Conservation (phyloP, 2,329 filamentous ascomycete genomes). For the Fusarium transvaalense region DNA sequence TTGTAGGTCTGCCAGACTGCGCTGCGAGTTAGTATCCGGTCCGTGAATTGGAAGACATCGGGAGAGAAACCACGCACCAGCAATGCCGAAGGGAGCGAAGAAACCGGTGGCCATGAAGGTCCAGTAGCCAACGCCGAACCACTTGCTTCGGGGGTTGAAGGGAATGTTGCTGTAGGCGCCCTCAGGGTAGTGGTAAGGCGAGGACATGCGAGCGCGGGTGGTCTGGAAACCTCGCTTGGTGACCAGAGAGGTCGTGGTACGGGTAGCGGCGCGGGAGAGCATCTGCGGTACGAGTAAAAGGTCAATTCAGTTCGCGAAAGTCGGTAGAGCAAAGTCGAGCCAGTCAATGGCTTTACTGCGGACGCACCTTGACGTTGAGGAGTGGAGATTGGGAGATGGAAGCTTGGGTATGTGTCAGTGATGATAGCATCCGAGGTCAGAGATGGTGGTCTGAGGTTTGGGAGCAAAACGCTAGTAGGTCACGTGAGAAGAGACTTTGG, state of each 20-base stretch:
- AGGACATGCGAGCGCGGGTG: conserved; percentile 85
- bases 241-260: conserved; percentile 76
- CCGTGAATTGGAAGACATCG: conserved; percentile 13
- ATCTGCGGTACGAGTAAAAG: conserved; percentile 68
- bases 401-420: conserved; percentile 47
- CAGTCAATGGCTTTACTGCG: conserved; percentile 17
- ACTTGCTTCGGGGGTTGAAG: conserved; percentile 94
- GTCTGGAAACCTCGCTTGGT: conserved; percentile 95
- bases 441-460: conserved; percentile 52
- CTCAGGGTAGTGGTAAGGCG: conserved; percentile 98
- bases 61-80: conserved; percentile 61
- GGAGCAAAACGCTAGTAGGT: conserved; percentile 47
- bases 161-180: conserved; percentile 94
- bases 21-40: conserved; percentile 38
- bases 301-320: conserved; percentile 57
- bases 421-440: conserved; percentile 48
- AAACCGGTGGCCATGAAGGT: conserved; percentile 71
- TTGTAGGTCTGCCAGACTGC: conserved; percentile 64
- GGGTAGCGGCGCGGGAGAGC: conserved; percentile 78
- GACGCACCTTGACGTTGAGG: conserved; percentile 48
- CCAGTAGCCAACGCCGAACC: conserved; percentile 88
- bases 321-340: background rate
- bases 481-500: conserved; percentile 36
- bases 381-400: conserved; percentile 47
- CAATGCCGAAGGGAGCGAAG: conserved; percentile 72